Evolutionary conservation across 2,329 filamentous ascomycete genomes (phyloP).

Genomic region (Tolypocladium amazonense): DNA sequence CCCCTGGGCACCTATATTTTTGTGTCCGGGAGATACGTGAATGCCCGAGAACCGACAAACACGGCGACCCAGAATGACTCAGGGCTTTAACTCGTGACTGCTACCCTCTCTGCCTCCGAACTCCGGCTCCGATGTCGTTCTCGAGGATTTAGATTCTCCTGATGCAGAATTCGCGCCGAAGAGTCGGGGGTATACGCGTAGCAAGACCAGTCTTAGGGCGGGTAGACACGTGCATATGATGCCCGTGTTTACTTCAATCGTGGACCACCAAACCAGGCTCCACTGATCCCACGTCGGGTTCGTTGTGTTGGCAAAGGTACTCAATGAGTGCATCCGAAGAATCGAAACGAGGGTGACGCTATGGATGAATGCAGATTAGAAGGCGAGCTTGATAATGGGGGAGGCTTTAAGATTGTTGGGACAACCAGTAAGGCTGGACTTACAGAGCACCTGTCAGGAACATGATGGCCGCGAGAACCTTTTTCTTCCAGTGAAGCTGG

Average conservation of each 20-base stretch:
- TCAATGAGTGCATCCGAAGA: not conserved
- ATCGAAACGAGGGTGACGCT: not conserved
- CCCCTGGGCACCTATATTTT: not conserved
- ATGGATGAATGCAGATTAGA: not conserved
- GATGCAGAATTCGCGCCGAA: not conserved
- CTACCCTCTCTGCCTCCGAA: not conserved
- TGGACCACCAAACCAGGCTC: not conserved
- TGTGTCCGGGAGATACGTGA: not conserved
- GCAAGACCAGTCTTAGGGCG: not conserved
- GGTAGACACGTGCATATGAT: not conserved
- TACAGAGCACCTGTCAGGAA: slow-evolving; percentile 2
- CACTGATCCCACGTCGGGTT: not conserved
- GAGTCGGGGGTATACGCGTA: not conserved
- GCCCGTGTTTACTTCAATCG: not conserved
- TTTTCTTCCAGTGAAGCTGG: slow-evolving; percentile 3
- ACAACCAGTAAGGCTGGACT: not conserved
- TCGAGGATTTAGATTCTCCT: not conserved
- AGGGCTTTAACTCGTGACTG: not conserved
- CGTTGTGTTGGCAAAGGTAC: not conserved
- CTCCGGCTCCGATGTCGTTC: not conserved
- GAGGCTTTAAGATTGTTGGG: not conserved
- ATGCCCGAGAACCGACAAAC: not conserved
- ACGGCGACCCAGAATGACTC: not conserved
- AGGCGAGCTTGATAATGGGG: not conserved
- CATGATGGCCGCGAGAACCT: slow-evolving; percentile 1